phyloP scores from a whole-genome alignment of 1,139 yeast species.

The Candida sp. region DNA sequence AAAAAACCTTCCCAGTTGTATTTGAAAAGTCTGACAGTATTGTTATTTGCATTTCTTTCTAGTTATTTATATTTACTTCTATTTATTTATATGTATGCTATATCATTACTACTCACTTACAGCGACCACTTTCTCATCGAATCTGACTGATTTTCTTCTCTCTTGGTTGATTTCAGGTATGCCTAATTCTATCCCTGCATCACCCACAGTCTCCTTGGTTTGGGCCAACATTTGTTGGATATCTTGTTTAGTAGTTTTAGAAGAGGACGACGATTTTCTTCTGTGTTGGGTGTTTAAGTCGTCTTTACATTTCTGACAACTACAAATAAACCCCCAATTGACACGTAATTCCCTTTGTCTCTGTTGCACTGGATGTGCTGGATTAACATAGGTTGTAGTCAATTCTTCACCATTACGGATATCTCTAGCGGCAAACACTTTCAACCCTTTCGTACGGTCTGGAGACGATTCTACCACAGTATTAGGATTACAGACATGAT shows the following conservation, averaged over 20 bases:
- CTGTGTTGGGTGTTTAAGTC: conserved; percentile 45
- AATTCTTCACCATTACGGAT: conserved; percentile 68
- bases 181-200: conserved; percentile 47
- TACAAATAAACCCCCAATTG: conserved; percentile 85
- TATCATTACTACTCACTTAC: conserved; percentile 13
- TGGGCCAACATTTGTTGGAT: conserved; percentile 45
- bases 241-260: conserved; percentile 27
- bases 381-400: conserved; percentile 68
- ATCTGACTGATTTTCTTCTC: conserved; percentile 71
- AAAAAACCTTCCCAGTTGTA: too few relatives aligned
- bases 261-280: conserved; percentile 27
- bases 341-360: conserved; percentile 66
- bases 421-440: conserved; percentile 55
- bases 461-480: conserved; percentile 51
- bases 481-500: conserved; percentile 77
- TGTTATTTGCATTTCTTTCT: conserved; percentile 11
- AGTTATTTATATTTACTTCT: too few relatives aligned
- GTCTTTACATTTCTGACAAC: conserved; percentile 60
- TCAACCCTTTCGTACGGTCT: conserved; percentile 51
- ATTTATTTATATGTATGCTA: too few relatives aligned
- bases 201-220: conserved; percentile 29
- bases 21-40: too few relatives aligned
- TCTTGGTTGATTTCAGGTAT: conserved; percentile 40
- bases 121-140: conserved; percentile 56
- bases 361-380: conserved; percentile 56